A percentile compares a stretch with the other conserved stretches of the same genome.
These are phyloP conservation scores for Monosporascus cannonballus DNA, from an alignment of 2,329 filamentous ascomycete genomes.

Conservation along the genomic window DNA sequence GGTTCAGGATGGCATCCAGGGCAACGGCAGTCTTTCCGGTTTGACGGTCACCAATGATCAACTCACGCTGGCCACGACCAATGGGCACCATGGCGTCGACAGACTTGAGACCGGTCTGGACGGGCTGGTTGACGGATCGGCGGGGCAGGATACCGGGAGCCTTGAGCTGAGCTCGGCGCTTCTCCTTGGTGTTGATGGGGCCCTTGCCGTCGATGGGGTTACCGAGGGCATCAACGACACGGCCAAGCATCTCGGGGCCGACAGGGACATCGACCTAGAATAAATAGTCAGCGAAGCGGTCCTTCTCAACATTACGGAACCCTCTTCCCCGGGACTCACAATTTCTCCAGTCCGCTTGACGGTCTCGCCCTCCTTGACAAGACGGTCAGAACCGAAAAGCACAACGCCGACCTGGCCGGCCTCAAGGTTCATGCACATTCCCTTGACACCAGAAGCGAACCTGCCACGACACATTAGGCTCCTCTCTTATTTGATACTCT, in stretches of 20 bases:
- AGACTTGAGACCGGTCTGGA: slow-evolving; percentile 99
- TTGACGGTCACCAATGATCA: slow-evolving; percentile 99
- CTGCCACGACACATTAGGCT: slow-evolving; percentile 36
- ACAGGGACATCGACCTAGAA: slow-evolving; percentile 93
- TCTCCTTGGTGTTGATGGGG: slow-evolving; percentile 85
- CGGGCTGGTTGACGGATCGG: slow-evolving; percentile 94
- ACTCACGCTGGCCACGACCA: slow-evolving; percentile 99
- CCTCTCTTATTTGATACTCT: neutral
- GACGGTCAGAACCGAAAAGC: slow-evolving; percentile 99
- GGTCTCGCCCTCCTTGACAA: slow-evolving; percentile 98
- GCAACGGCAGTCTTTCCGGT: slow-evolving; percentile 99
- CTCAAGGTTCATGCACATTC: slow-evolving; percentile 99
- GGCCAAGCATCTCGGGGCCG: slow-evolving; percentile 85
- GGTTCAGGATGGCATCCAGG: slow-evolving; percentile 97
- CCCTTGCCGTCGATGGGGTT: slow-evolving; percentile 99
- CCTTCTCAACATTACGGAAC: neutral
- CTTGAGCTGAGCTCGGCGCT: slow-evolving; percentile 96
- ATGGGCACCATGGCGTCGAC: slow-evolving; percentile 99
- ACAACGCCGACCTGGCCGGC: slow-evolving; percentile 99
- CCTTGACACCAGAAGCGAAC: slow-evolving; percentile 99
- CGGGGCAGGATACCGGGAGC: slow-evolving; percentile 97
- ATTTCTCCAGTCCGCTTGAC: slow-evolving; percentile 99
- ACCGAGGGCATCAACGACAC: slow-evolving; percentile 96
- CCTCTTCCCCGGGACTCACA: slow-evolving; percentile 58
- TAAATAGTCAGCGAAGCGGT: neutral